Evolutionary conservation across 129 eudicot genomes (phyloP), one percentile per base, ranked within the genome.

Genomic region (Heracleum sosnowskyi): DNA sequence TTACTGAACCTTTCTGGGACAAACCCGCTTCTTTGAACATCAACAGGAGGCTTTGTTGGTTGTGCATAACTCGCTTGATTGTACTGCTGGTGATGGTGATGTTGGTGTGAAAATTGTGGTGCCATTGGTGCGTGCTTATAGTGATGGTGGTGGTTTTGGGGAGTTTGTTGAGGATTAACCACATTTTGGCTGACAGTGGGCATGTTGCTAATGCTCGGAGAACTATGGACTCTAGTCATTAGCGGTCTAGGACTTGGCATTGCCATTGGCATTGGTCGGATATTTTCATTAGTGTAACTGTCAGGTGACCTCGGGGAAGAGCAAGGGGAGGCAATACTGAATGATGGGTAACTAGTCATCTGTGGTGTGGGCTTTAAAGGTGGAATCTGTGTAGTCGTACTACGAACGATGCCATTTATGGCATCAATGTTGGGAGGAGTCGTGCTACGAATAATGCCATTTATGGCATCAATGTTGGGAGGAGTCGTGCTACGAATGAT

Each of bases 281-380:
- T 44, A 39, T 69, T 53, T 7, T 79, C 85, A n/a, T 51, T 53
- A 18, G 82, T 78, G 78, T 79, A 81, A 73, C 81, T 83, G 31
- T 88, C 87, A 0, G 91, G 88, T 2, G 92, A 81, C 79, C 84
- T 81, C 9, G 98, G 97, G 34, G 97, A 84, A 22, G 98, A 86
- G 80, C 97, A 83, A 18, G 96, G 79, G 16, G 96, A 86, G 33
- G 88, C 79, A 5, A 79, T 44, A 34, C 77, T 81, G 77, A 77
- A 83, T 37, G 79, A 79, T 33, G 87, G 76, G 40, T 70, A 81
- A 69, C 84, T 82, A 42, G 84, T 75, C 77, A 51, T 86, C 49
- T 80, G n/a, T 17, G 83, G 39, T 18, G 82, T 83, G 44, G 77
- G 76, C 31, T 78, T 80, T 28, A 71, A 6, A 74, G 79, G 63